Conservation (phyloP, 495 filamentous ascomycete genomes). For the Neohortaea acidophila region DNA sequence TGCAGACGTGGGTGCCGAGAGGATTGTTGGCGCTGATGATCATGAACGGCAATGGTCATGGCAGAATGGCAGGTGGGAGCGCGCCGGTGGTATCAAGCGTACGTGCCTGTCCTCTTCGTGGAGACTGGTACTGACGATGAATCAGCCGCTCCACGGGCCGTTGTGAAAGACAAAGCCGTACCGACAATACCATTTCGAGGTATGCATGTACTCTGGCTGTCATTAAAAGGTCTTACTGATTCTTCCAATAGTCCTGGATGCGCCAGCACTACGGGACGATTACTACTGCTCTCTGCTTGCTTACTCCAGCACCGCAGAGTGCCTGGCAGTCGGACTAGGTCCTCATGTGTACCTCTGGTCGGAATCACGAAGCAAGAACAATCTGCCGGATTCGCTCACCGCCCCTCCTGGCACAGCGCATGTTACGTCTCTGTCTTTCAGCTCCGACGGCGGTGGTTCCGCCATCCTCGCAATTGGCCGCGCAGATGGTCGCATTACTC, state of each 20-base stretch:
- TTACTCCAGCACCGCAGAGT: slow-evolving; percentile 56
- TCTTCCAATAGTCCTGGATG: slow-evolving; percentile 51
- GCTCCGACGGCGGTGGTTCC: slow-evolving; percentile 57
- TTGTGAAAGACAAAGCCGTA: slow-evolving; percentile 27
- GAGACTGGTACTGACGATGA: slow-evolving; percentile 1
- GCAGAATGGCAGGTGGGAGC: slow-evolving; percentile 26
- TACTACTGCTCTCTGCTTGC: slow-evolving; percentile 89
- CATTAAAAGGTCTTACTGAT: background rate
- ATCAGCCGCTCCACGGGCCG: no score
- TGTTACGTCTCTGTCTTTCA: slow-evolving; percentile 79
- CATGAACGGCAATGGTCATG: slow-evolving; percentile 19
- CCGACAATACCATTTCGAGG: slow-evolving; percentile 67
- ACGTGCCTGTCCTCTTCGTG: slow-evolving; percentile 6
- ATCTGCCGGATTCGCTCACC: slow-evolving; percentile 31
- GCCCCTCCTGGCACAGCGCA: slow-evolving; percentile 26
- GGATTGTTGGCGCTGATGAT: background rate
- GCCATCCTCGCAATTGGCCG: slow-evolving; percentile 77
- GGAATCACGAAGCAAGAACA: slow-evolving; percentile 42
- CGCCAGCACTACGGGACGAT: slow-evolving; percentile 76
- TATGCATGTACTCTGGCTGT: slow-evolving; percentile 18
- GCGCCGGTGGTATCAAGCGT: slow-evolving; percentile 34
- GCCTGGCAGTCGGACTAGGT: slow-evolving; percentile 74
- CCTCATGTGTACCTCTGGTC: slow-evolving; percentile 82
- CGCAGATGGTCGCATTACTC: slow-evolving; percentile 46
- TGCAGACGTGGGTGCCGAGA: slow-evolving; percentile 29